These are phyloP conservation scores for Jatropha multifida DNA, from an alignment of 441 rosid genomes.

Conservation along the genomic window DNA sequence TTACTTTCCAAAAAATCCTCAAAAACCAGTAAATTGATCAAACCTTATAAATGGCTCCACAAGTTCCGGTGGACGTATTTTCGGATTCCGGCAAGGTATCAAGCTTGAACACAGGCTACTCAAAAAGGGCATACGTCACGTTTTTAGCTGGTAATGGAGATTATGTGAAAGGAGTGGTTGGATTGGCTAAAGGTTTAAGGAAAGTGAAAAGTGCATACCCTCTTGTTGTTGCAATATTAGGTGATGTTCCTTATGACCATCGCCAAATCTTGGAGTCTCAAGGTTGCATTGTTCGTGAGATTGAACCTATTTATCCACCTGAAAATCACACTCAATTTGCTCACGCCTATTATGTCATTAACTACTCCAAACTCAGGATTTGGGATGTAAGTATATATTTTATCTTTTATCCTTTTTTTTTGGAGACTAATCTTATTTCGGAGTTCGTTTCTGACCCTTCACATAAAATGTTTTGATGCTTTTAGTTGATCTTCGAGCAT, in stretches of 20 bases:
- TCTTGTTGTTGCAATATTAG: constrained; percentile 64
- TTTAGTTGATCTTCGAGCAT: too few species aligned
- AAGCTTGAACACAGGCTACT: constrained; percentile 22
- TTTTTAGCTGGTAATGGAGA: constrained; percentile 75
- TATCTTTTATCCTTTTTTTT: too few species aligned
- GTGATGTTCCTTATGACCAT: constrained; percentile 76
- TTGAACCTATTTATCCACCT: constrained; percentile 68
- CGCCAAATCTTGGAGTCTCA: constrained; percentile 47
- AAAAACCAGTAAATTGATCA: neutral
- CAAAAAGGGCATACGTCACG: constrained; percentile 48
- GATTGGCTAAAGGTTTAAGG: constrained; percentile 78
- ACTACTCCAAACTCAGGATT: constrained; percentile 78
- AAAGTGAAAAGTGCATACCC: constrained; percentile 62
- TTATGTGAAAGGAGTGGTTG: constrained; percentile 76
- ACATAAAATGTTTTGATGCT: too few species aligned
- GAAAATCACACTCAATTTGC: constrained; percentile 67
- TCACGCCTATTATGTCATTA: constrained; percentile 78
- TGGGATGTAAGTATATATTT: constrained; percentile 56
- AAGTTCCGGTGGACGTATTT: constrained; percentile 21
- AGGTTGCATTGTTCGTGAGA: constrained; percentile 65
- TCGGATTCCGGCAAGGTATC: constrained; percentile 32
- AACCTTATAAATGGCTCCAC: constrained; percentile 41
- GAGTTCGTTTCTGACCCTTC: too few species aligned
- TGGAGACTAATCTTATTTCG: too few species aligned
- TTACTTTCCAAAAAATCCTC: constrained; percentile 35